Conservation (phyloP, 495 filamentous ascomycete genomes). For the Astrothelium subdiscretum region DNA sequence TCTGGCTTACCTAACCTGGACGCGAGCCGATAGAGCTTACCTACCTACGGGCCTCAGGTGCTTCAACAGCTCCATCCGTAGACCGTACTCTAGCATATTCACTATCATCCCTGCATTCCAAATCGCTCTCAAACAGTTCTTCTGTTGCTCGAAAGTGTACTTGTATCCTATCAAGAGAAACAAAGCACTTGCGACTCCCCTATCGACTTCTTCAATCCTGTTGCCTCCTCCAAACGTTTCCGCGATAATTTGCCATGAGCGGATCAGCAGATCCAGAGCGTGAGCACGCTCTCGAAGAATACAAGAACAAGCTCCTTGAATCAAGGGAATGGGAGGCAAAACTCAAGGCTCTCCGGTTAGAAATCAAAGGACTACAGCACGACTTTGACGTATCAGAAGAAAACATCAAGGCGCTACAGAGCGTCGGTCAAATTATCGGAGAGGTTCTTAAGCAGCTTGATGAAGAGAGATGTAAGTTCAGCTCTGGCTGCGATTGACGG, state of each 20-base stretch:
- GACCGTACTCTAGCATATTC: no score
- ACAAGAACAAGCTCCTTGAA: constrained; percentile 88
- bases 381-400: constrained; percentile 97
- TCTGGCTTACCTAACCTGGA: neutral
- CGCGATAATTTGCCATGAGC: neutral
- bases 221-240: neutral
- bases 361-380: constrained; percentile 88
- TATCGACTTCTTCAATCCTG: neutral
- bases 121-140: no score
- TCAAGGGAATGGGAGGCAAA: constrained; percentile 98
- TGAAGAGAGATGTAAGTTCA: constrained; percentile 84
- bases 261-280: constrained; percentile 45
- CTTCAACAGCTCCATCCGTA: neutral
- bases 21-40: neutral
- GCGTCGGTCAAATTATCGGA: constrained; percentile 97
- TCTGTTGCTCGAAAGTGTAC: no score
- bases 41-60: neutral
- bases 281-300: constrained; percentile 70
- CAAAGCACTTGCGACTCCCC: no score
- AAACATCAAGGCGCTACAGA: constrained; percentile 98
- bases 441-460: constrained; percentile 98
- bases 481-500: neutral
- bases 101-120: no score
- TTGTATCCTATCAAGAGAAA: no score
- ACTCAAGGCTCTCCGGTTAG: constrained; percentile 78